A percentile compares a stretch with the other conserved stretches of the same genome.
phyloP scores from a whole-genome alignment of 495 filamentous ascomycete genomes.

The Penicillium herquei region DNA sequence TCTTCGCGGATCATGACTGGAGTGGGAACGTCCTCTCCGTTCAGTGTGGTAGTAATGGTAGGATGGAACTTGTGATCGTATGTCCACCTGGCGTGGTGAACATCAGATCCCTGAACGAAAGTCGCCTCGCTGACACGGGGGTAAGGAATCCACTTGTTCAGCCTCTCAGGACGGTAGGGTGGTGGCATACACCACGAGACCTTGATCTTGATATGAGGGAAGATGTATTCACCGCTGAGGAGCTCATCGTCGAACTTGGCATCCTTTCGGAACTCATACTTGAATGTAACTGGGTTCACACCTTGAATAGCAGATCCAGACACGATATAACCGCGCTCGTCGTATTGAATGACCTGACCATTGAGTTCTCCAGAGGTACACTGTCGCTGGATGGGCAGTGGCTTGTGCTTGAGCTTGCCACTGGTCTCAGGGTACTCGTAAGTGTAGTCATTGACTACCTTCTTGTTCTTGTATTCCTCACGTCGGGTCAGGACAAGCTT shows the following conservation, averaged over 20 bases:
- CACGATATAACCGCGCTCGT: constrained; percentile 3
- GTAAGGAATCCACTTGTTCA: constrained; percentile 5
- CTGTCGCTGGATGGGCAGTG: constrained; percentile 1
- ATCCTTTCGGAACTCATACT: constrained; percentile 1
- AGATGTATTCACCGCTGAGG: background rate
- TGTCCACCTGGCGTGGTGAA: constrained; percentile 2
- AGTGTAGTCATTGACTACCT: background rate
- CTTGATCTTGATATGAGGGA: constrained; percentile 4
- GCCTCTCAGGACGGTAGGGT: constrained; percentile 1
- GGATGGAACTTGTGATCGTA: constrained; percentile 7
- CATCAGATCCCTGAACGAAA: background rate
- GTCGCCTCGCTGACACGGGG: constrained; percentile 2
- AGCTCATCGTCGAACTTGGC: constrained; percentile 7
- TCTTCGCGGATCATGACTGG: constrained; percentile 3
- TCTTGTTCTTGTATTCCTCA: constrained; percentile 5
- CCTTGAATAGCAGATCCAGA: constrained; percentile 4
- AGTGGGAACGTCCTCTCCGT: background rate
- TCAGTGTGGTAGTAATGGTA: background rate
- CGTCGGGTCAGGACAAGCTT: constrained; percentile 1
- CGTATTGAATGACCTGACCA: constrained; percentile 5
- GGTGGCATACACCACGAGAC: constrained; percentile 5
- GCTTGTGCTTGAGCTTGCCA: background rate
- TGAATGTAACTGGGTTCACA: constrained; percentile 3
- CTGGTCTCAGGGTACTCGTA: background rate
- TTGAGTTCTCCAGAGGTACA: background rate